Base-by-base conservation (phyloP, 345 rosid species). In the Citrus medica region DNA sequence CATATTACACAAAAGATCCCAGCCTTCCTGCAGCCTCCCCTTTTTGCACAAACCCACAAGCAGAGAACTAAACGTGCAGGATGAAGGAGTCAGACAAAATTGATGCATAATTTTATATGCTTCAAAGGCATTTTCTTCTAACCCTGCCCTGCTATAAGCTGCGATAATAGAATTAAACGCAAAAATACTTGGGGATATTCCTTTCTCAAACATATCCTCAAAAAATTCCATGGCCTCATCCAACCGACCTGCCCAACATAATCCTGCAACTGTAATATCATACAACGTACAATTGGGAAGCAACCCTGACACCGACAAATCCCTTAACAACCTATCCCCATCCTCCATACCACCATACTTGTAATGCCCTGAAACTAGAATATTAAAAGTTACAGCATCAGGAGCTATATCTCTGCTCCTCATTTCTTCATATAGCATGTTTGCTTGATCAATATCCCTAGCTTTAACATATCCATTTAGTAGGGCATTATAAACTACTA, bases 401-500 rank as follows among this genome's bases (percentile, higher is more conserved):
- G 94, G 93, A 59, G 87, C 71, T 73, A 92, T 59, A 67, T 89
- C 90, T 74, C 80, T 85, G 51, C 60, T 72, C 78, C 61, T 82
- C 97, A 92, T 89, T 81, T 89, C 94, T 65, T 85, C 83, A 24
- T 84, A 92, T 46, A 92, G 79, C 79, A 81, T 65, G 64, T 80
- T 86, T 28, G 94, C 94, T 75, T 86, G 88, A 81, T 69, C 79
- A 73, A 89, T 75, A 70, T 89, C 88, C 85, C 85, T 84, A 10
- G 93, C 88, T 83, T 92, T 92, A 67, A 91, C 87, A 78, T 89
- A 89, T 13, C 97, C 94, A 80, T 86, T 86, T 78, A 92, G 85
- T 79, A 92, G 79, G 75, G 92, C 70, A 70, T 92, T 92, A 82
- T 81, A 92, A 13, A 84, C 80, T n/a, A 70, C 48, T 72, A 81